Base-by-base conservation (phyloP, 2,329 filamentous ascomycete species). In the Chalaropsis ovoidea region DNA sequence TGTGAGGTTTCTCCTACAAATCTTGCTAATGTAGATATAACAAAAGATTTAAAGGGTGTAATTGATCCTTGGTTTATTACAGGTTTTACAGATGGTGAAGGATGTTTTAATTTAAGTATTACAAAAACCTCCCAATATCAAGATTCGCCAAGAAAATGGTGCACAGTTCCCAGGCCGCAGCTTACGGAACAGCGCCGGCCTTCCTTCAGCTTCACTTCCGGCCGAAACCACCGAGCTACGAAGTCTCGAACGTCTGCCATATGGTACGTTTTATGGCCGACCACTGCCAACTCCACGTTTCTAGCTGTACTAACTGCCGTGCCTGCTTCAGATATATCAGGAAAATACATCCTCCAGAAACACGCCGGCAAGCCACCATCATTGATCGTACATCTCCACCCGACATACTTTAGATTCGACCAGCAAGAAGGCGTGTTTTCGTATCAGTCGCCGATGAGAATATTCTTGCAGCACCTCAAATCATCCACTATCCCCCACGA, bases 351-450 rank as follows among this genome's bases (percentile, higher is more conserved):
- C 61, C 79, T 97, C n/a, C 86, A 83, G 71, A 95, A 92, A 76
- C 91, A 87, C 75, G 80, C 80, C 76, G 72, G 90, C 79, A 81
- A 81, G 62, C 84, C 86, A 8, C 92, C 94, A 0, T 97, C 93
- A 3, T 79, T 99, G 27, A 85, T 93, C 62, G 79, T 99, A 27
- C 92, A 96, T 74, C 79, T 99, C 41, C 86, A 96, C 73, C 81
- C 86, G 10, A 90, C 83, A 3, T 87, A 96, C 75, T 97, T 96
- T 73, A 85, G 88, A 67, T 95, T 99, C 76, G 93, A 97, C 70
- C 86, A 91, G 71, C 93, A 96, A 75, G 91, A 96, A 74, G 89
- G 92, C 72, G 93, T 89, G 73, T 96, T 96, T 71, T 82, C 84
- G 4, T 97, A 97, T 75, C 89, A 90, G 71, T 96, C 91, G 22